A percentile compares a stretch with the other conserved stretches of the same genome.
Evolutionary conservation across 2,329 filamentous ascomycete species (phyloP).

Genomic region (Xylariaceae sp.): DNA sequence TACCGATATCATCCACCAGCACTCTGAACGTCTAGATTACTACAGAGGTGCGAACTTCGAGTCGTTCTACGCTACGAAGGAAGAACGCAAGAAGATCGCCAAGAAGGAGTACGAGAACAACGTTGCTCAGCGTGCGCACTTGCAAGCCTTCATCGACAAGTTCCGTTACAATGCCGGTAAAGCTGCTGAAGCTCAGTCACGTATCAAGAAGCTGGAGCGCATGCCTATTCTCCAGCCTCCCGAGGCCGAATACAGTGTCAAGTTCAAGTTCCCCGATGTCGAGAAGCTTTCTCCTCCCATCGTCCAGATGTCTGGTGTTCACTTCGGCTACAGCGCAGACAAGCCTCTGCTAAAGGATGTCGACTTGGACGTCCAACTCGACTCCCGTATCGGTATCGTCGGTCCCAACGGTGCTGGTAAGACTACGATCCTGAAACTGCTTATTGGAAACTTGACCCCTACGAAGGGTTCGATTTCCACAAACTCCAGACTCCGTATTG

Average conservation of each 20-base stretch:
- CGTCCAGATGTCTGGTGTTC: slow-evolving; percentile 91
- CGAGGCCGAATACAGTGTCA: slow-evolving; percentile 89
- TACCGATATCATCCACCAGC: slow-evolving; percentile 98
- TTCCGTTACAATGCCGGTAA: slow-evolving; percentile 99
- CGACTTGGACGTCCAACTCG: slow-evolving; percentile 93
- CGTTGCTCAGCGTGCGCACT: slow-evolving; percentile 85
- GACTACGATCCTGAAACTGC: slow-evolving; percentile 95
- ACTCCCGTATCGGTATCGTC: slow-evolving; percentile 98
- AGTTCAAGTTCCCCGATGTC: slow-evolving; percentile 96
- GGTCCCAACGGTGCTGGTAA: slow-evolving; percentile 98
- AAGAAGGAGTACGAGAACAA: slow-evolving; percentile 98
- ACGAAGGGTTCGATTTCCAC: slow-evolving; percentile 78
- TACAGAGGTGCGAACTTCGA: slow-evolving; percentile 98
- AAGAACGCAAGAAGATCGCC: slow-evolving; percentile 93
- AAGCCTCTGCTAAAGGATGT: slow-evolving; percentile 77
- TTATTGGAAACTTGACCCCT: slow-evolving; percentile 78
- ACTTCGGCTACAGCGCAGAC: slow-evolving; percentile 80
- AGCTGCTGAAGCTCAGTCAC: slow-evolving; percentile 94
- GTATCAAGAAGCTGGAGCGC: slow-evolving; percentile 97
- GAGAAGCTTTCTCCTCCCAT: slow-evolving; percentile 97
- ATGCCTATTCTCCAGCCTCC: slow-evolving; percentile 90
- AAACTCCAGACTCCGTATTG: slow-evolving; percentile 81
- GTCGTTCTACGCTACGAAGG: slow-evolving; percentile 93
- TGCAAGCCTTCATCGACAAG: slow-evolving; percentile 99
- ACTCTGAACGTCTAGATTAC: slow-evolving; percentile 95